Evolutionary conservation across 106 monocot species (phyloP), one percentile per base, ranked within the genome.

Genomic region (Vanilla planifolia): DNA sequence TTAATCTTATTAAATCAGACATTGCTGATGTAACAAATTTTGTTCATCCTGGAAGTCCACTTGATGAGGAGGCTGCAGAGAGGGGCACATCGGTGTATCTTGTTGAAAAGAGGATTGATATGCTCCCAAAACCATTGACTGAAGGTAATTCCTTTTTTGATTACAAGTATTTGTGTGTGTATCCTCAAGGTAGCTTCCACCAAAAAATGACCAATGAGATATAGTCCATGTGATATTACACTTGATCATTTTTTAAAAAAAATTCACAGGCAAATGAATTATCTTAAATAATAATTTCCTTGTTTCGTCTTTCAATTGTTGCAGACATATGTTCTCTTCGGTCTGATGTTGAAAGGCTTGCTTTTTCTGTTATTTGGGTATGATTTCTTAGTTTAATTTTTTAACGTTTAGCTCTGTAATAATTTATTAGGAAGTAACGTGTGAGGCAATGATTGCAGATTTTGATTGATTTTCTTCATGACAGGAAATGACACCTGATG

Each of bases 11-110:
- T 60, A 39, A 27, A 62, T 71, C 59, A 98, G 91, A 98, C 79
- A 98, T 98, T 82, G 96, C 96, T 75, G 96, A 98, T 79, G 96
- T 98, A 39, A 98, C 96, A 59, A 84, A 98, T 62, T 98, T 98
- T 77, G 91, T 98, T 77, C 72, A 71, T 77, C 87, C 96, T 79
- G 79, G 84, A 9, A 98, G 84, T 51, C 84, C 96, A 48, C 91
- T 96, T 63, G 96, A 96, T 56, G 91, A 91, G 33, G 96, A 98
- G 67, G 96, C 96, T 48, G 34, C 91, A 64, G 79, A 84, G 48
- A 81, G 96, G 53, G 96, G 96, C 15, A 98, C 96, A 65, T 98
- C 96, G 62, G 91, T 91, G 63, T 98, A 98, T 84, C 96, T 98
- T 77, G 96, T 98, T 64, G 96, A 91, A 51, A 81, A 79, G 22